Percentiles rank a stretch among this genome's conserved stretches.
Conservation (phyloP, 306 rosid species). For the Cajanus cajan region DNA sequence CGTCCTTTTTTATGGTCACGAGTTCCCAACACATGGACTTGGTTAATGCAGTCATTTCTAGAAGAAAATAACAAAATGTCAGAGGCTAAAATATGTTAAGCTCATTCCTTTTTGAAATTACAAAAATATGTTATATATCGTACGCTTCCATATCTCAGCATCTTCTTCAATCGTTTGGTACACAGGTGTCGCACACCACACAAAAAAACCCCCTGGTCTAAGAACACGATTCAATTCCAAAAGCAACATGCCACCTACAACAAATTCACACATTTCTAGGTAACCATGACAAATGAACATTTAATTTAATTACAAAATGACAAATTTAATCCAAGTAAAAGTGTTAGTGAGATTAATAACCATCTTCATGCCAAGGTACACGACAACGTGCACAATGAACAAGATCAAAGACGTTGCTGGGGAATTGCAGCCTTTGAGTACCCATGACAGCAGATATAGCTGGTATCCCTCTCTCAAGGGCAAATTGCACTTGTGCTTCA, state of each 20-base stretch:
- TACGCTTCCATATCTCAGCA: conserved; percentile 70
- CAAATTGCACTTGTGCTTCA: conserved; percentile 87
- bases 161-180: conserved; percentile 68
- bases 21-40: conserved; percentile 84
- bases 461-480: conserved; percentile 83
- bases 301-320: background rate
- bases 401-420: conserved; percentile 64
- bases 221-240: conserved; percentile 73
- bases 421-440: conserved; percentile 75
- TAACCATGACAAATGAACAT: background rate
- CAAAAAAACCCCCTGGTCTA: conserved; percentile 77
- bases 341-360: conserved; percentile 25
- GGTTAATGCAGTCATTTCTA: conserved; percentile 66
- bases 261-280: background rate
- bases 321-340: background rate
- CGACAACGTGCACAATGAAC: conserved; percentile 82
- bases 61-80: background rate
- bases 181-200: conserved; percentile 86
- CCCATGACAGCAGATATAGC: conserved; percentile 94
- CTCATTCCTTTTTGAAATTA: background rate
- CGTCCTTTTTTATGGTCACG: conserved; percentile 61
- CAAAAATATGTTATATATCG: background rate
- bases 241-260: conserved; percentile 67
- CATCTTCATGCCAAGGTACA: conserved; percentile 79
- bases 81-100: background rate